Percentiles rank a stretch among this genome's conserved stretches.
Evolutionary conservation across 441 rosid genomes (phyloP).

Genomic region (Melastoma candidum): DNA sequence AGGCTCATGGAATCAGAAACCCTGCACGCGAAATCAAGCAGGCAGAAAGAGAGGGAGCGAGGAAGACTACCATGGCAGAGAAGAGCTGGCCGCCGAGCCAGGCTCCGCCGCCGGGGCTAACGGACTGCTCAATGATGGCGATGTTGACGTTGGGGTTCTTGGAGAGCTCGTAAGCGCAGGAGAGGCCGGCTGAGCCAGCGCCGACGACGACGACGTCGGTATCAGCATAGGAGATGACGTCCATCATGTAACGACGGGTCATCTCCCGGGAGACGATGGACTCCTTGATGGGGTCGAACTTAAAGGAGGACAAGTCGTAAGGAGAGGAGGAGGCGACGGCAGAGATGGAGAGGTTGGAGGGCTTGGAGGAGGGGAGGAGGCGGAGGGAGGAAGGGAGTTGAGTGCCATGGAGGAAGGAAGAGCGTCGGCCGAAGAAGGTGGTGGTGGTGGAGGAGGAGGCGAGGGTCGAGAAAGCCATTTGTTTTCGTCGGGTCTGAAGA

Average conservation of each 20-base stretch:
- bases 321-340: too few relatives aligned
- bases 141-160: constrained; percentile 68
- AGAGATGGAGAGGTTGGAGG: too few relatives aligned
- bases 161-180: constrained; percentile 78
- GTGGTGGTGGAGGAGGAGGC: too few relatives aligned
- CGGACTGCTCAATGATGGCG: constrained; percentile 78
- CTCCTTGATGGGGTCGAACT: constrained; percentile 55
- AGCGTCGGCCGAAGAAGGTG: too few relatives aligned
- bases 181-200: constrained; percentile 75
- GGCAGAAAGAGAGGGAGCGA: too few relatives aligned
- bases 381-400: too few relatives aligned
- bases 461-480: too few relatives aligned
- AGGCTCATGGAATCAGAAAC: too few relatives aligned
- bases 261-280: constrained; percentile 67
- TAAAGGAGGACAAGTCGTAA: constrained; percentile 14
- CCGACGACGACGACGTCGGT: constrained; percentile 82
- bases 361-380: too few relatives aligned
- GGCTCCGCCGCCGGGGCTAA: constrained; percentile 89
- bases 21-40: too few relatives aligned
- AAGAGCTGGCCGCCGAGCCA: constrained; percentile 97
- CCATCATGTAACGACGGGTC: constrained; percentile 70
- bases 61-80: constrained; percentile 68
- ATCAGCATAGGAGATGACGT: constrained; percentile 62
- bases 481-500: too few relatives aligned
- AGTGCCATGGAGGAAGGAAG: too few relatives aligned